Conservation (phyloP, 306 rosid species). For the Elaeagnus macrophylla region DNA sequence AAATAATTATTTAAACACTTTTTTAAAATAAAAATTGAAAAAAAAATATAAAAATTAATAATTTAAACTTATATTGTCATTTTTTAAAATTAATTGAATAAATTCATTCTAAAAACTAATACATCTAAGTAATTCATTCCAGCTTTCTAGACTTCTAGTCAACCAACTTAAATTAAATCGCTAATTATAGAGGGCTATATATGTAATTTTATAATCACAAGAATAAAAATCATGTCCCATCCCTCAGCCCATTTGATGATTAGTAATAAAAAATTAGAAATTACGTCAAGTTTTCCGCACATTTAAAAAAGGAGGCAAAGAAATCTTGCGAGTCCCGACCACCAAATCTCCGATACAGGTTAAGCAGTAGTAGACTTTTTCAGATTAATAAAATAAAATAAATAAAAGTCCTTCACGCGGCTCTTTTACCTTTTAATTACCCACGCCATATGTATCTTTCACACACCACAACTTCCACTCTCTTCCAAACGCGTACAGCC, state of each 20-base stretch:
- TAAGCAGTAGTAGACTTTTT: conserved; percentile 32
- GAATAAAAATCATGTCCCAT: too few species aligned
- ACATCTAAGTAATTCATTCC: too few species aligned
- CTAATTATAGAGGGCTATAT: too few species aligned
- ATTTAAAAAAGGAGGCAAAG: conserved; percentile 6
- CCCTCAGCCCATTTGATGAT: background rate
- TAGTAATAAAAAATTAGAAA: background rate
- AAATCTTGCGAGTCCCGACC: conserved; percentile 56
- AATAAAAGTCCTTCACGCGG: conserved; percentile 40
- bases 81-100: too few species aligned
- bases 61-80: too few species aligned
- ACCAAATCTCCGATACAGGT: conserved; percentile 44
- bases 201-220: too few species aligned
- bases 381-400: background rate
- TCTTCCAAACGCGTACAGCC: background rate
- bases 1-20: too few species aligned
- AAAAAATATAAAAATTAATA: too few species aligned
- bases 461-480: background rate
- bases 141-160: too few species aligned
- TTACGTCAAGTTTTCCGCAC: background rate
- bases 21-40: too few species aligned
- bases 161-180: too few species aligned
- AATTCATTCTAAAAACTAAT: too few species aligned
- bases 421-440: conserved; percentile 23
- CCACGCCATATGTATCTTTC: conserved; percentile 17